A percentile compares a stretch with the other conserved stretches of the same genome.
Evolutionary conservation across 371 early-diverging fungal species (phyloP).

Genomic region (Actinomucor elegans): DNA sequence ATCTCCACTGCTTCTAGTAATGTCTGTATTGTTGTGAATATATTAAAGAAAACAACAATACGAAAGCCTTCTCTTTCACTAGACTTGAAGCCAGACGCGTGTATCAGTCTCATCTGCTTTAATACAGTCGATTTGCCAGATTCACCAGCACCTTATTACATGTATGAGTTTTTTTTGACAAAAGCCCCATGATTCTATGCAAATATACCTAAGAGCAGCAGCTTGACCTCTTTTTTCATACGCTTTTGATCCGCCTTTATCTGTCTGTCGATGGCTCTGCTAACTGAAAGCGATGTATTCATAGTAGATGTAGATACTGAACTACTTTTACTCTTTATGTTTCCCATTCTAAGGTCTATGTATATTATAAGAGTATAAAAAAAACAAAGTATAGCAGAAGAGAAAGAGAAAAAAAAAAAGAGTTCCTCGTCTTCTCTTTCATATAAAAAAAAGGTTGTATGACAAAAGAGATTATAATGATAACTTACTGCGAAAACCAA

Average conservation of each 20-base stretch:
- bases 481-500: too few species aligned
- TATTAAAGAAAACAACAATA: slow-evolving; percentile 85
- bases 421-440: neutral
- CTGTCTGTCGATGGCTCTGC: slow-evolving; percentile 78
- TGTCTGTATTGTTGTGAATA: slow-evolving; percentile 81
- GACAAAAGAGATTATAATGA: too few species aligned
- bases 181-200: neutral
- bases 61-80: slow-evolving; percentile 86
- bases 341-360: slow-evolving; percentile 31
- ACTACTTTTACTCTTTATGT: slow-evolving; percentile 16
- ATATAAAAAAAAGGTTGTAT: neutral
- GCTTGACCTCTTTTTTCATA: slow-evolving; percentile 82
- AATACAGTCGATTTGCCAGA: slow-evolving; percentile 96
- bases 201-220: slow-evolving; percentile 79
- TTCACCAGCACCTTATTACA: slow-evolving; percentile 87
- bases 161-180: too few species aligned
- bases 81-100: slow-evolving; percentile 83
- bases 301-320: too few species aligned
- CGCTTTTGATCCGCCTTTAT: slow-evolving; percentile 74
- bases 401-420: slow-evolving; percentile 2
- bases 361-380: slow-evolving; percentile 4
- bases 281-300: slow-evolving; percentile 26
- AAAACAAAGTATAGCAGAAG: slow-evolving; percentile 5
- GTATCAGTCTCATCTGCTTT: slow-evolving; percentile 96
- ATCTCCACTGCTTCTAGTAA: slow-evolving; percentile 80